Percentiles rank a stretch among this genome's conserved stretches.
phyloP scores from a whole-genome alignment of 495 filamentous ascomycete species.

The Hypomontagnella monticulosa region DNA sequence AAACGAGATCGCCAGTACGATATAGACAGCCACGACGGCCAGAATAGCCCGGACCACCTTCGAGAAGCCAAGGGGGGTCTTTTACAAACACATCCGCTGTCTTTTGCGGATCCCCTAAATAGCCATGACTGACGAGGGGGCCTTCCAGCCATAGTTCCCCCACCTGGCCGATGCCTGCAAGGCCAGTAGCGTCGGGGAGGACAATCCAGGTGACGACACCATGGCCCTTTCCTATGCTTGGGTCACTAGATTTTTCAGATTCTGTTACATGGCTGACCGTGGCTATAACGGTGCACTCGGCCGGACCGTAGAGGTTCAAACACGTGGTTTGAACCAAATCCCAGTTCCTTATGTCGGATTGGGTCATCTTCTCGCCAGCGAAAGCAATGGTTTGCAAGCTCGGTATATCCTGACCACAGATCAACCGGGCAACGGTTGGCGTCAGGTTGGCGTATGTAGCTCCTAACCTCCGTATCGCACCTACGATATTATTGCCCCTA shows the following conservation, averaged over 20 bases:
- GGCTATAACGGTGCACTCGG: too few species aligned
- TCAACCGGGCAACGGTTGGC: not conserved
- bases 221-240: not conserved
- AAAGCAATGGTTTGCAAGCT: too few species aligned
- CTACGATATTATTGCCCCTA: not conserved
- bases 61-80: too few species aligned
- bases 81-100: not conserved
- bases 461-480: not conserved
- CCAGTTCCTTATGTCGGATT: too few species aligned
- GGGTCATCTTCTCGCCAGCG: too few species aligned
- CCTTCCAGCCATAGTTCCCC: slow-evolving; percentile 3
- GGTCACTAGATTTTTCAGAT: not conserved
- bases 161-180: not conserved
- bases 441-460: slow-evolving; percentile 3
- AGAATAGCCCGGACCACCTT: too few species aligned
- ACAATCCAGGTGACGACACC: not conserved
- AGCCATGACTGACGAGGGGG: not conserved
- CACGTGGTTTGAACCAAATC: too few species aligned
- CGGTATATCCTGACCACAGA: too few species aligned
- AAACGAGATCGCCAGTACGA: slow-evolving; percentile 58
- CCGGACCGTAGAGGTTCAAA: too few species aligned
- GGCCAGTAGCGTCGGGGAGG: not conserved
- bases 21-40: too few species aligned
- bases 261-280: not conserved
- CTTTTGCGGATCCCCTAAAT: slow-evolving; percentile 1